A percentile compares a stretch with the other conserved stretches of the same genome.
These are phyloP conservation scores for Plantago ovata DNA, from an alignment of 257 asterid genomes.

Conservation along the genomic window DNA sequence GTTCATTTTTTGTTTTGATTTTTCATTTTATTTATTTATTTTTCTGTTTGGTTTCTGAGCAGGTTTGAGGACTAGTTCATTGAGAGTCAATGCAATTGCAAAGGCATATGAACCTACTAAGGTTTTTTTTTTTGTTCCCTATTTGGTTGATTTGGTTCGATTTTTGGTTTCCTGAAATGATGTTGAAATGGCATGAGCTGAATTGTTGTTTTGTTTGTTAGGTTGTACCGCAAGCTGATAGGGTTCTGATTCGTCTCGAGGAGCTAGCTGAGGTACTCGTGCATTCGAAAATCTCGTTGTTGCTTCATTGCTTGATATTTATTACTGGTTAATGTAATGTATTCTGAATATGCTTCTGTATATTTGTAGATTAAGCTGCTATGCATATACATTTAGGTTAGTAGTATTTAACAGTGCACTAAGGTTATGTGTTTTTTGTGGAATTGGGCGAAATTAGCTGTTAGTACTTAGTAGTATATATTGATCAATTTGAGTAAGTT, in stretches of 20 bases:
- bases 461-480: no score
- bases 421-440: no score
- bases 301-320: not conserved
- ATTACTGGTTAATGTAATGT: no score
- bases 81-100: conserved; percentile 62
- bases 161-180: not conserved
- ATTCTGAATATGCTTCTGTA: no score
- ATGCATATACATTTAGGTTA: no score
- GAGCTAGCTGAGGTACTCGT: conserved; percentile 58
- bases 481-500: no score
- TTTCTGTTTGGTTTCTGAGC: conserved; percentile 9
- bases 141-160: not conserved
- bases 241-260: conserved; percentile 81
- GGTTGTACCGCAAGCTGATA: conserved; percentile 93
- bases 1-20: conserved; percentile 12
- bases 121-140: conserved; percentile 30
- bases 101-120: conserved; percentile 69
- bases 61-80: conserved; percentile 38
- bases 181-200: not conserved
- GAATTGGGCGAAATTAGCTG: no score
- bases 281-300: not conserved
- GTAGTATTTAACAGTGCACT: no score
- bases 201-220: conserved; percentile 14
- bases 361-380: no score
- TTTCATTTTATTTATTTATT: not conserved